phyloP scores from a whole-genome alignment of 768 basidiomycete species.

The Pisolithus sp. region DNA sequence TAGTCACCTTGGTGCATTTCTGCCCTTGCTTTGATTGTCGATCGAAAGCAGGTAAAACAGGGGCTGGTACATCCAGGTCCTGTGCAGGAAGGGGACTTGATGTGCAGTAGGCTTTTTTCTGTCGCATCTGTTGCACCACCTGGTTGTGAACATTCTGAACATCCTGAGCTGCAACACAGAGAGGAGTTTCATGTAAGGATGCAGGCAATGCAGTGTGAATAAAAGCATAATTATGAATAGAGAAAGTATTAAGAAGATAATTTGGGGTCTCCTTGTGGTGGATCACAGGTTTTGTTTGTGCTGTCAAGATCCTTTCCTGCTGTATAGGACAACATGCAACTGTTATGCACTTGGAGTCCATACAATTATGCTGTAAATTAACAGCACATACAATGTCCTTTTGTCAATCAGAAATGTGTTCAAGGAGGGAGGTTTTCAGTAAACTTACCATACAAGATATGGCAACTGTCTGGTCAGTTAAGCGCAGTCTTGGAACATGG shows the following conservation, averaged over 20 bases:
- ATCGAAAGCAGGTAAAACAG: no score
- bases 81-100: no score
- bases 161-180: not conserved
- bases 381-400: not conserved
- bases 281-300: not conserved
- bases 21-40: no score
- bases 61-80: no score
- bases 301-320: not conserved
- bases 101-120: no score
- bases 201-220: slow-evolving; percentile 2
- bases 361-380: not conserved
- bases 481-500: no score
- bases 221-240: slow-evolving; percentile 14
- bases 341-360: not conserved
- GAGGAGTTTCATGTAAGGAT: not conserved
- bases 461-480: no score
- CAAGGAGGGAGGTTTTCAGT: no score
- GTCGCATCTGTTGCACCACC: not conserved
- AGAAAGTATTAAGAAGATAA: slow-evolving; percentile 11
- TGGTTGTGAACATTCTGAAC: not conserved
- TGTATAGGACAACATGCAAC: not conserved
- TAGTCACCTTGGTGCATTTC: no score
- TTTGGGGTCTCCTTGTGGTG: slow-evolving; percentile 3
- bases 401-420: not conserved
- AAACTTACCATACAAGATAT: no score